Evolutionary conservation across 441 rosid genomes (phyloP).

Genomic region (Rhodomyrtus psidioides): DNA sequence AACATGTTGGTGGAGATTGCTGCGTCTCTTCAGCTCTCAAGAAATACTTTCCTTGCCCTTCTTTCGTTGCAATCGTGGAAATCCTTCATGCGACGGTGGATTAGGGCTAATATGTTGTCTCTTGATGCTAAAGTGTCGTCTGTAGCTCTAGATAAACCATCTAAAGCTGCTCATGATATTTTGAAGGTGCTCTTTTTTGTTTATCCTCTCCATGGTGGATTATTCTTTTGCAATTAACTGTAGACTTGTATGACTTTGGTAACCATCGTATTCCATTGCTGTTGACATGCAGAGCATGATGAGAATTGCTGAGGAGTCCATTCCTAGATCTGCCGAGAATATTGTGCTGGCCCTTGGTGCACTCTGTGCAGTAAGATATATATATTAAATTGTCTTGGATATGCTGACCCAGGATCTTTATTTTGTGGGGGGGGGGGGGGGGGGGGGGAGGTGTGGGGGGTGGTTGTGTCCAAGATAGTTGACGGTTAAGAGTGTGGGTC

Average conservation of each 20-base stretch:
- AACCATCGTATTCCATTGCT: neutral
- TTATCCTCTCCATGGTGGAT: neutral
- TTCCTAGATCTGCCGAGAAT: conserved; percentile 88
- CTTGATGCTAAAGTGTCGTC: conserved; percentile 36
- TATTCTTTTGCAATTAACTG: neutral
- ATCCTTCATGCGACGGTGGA: conserved; percentile 82
- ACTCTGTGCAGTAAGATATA: conserved; percentile 48
- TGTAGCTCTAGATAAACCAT: conserved; percentile 41
- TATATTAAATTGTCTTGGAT: neutral
- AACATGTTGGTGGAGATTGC: conserved; percentile 59
- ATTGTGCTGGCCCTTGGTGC: conserved; percentile 86
- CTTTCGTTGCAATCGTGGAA: conserved; percentile 91
- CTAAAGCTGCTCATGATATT: conserved; percentile 78
- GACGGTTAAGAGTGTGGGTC: neutral
- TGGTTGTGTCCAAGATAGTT: neutral
- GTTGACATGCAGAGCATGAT: conserved; percentile 45
- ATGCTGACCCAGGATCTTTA: neutral
- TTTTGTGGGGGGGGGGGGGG: no score
- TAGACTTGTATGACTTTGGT: neutral
- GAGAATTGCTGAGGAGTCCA: conserved; percentile 60
- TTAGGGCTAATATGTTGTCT: conserved; percentile 43
- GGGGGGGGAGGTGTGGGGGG: no score
- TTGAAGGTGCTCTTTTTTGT: conserved; percentile 51
- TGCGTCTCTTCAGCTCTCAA: conserved; percentile 73
- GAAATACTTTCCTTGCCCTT: conserved; percentile 74